Percentiles rank a stretch among this genome's conserved stretches.
Conservation (phyloP, 1,139 yeast genomes). For the Hansenula lynferdii region DNA sequence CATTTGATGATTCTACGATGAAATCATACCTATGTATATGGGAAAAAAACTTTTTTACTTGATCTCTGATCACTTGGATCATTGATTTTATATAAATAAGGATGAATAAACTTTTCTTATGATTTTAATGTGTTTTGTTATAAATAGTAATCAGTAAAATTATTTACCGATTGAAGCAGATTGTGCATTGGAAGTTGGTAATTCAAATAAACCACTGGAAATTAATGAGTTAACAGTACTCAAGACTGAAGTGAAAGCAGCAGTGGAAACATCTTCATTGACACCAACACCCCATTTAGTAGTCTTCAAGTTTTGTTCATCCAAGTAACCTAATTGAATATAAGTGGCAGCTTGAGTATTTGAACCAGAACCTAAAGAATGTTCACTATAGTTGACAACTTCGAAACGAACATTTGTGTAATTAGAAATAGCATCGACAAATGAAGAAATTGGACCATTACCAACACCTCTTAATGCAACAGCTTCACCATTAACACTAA, state of each 20-base stretch:
- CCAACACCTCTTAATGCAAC: constrained; percentile 64
- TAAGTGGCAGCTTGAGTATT: constrained; percentile 88
- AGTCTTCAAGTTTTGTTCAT: constrained; percentile 37
- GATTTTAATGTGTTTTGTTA: too few relatives aligned
- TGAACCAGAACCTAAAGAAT: constrained; percentile 85
- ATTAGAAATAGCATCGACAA: constrained; percentile 68
- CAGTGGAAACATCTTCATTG: constrained; percentile 88
- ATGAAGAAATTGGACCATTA: constrained; percentile 94
- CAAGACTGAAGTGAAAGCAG: constrained; percentile 76
- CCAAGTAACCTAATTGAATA: constrained; percentile 54
- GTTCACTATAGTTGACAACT: constrained; percentile 86
- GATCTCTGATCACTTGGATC: too few relatives aligned
- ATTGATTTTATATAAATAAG: too few relatives aligned
- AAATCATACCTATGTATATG: too few relatives aligned
- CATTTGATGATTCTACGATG: too few relatives aligned
- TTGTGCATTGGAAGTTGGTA: constrained; percentile 7
- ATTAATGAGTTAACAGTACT: constrained; percentile 58
- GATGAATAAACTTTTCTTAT: background rate
- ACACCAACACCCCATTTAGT: constrained; percentile 93
- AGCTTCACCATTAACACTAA: constrained; percentile 41
- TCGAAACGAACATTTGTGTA: constrained; percentile 56
- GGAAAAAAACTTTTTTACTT: too few relatives aligned
- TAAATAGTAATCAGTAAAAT: background rate
- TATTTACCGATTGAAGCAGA: constrained; percentile 6
- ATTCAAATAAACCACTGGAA: constrained; percentile 23